phyloP scores from a whole-genome alignment of 2,329 filamentous ascomycete species.

The Apiospora arundinis region DNA sequence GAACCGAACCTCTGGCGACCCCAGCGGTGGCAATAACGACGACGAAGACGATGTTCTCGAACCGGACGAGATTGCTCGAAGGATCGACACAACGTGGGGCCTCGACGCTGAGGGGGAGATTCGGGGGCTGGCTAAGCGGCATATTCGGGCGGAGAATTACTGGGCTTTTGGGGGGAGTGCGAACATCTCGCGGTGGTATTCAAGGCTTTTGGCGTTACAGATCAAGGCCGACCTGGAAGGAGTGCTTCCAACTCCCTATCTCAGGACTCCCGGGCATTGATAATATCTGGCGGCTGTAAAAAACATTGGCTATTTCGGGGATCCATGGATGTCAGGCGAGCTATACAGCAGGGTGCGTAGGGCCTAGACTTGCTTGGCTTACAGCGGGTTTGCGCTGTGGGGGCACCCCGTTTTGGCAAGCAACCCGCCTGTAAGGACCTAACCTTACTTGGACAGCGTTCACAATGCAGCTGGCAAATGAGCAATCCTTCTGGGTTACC shows the following conservation, averaged over 20 bases:
- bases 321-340: no score
- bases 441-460: no score
- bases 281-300: not conserved
- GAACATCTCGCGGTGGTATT: conserved; percentile 43
- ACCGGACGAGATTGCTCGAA: conserved; percentile 36
- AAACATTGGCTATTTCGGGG: no score
- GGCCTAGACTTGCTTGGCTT: no score
- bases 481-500: no score
- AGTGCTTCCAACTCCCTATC: conserved; percentile 43
- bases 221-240: conserved; percentile 44
- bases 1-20: not conserved
- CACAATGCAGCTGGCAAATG: no score
- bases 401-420: no score
- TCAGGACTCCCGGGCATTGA: conserved; percentile 2
- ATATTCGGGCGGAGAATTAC: conserved; percentile 40
- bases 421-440: no score
- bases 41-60: conserved; percentile 30
- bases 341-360: no score
- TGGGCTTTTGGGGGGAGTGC: conserved; percentile 44
- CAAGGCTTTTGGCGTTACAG: conserved; percentile 50
- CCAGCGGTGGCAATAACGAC: not conserved
- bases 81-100: conserved; percentile 48
- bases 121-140: conserved; percentile 48
- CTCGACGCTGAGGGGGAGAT: conserved; percentile 50
- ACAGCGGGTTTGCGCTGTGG: no score